Evolutionary conservation across 768 basidiomycete species (phyloP), one percentile per base, ranked within the genome.

Genomic region (Pleurotus giganteus): DNA sequence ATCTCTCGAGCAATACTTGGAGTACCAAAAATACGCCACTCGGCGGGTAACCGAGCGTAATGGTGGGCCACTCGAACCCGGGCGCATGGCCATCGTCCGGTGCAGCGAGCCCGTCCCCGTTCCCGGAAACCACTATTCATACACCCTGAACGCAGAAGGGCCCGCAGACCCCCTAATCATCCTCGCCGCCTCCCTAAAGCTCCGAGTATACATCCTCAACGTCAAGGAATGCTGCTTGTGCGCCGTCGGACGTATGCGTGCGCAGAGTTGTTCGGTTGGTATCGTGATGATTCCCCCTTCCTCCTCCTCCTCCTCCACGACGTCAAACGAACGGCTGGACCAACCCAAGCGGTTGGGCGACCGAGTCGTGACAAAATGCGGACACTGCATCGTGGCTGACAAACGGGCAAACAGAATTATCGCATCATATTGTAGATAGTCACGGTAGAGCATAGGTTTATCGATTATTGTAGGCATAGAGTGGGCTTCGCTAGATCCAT

Each of bases 201-300:
- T 57, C 47, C 57, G 42, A 28, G 57, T 61, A 0, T 63, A 63
- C 45, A 54, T 63, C 29, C 19, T 56, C 24, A 43, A 54, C 36
- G 17, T 28, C 23, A 57, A 56, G 19, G 61, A 63, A 42, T 61
- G 60, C 39, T 63, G 61, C 55, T 46, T 61, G 11, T 63, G 61
- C 31, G 60, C 61, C 17, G 41, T 28, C 5, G 21, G 34, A 15
- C 52, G 53, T 11, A 60, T 60, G 59, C 50, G 24, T 41, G 57
- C 36, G 15, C 24, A n/a, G 11, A 42, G 28, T 24, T 36, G 56
- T 23, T 47, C 44, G 4, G 31, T 60, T 7, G 59, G 59, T 4
- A 44, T 58, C 17, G 53, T 54, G 6, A 45, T 60, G 47, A 36
- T 50, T 8, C 24, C 47, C 36, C 9, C 32, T 1, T 23, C 6